Percentiles rank a stretch among this genome's conserved stretches.
phyloP scores from a whole-genome alignment of 345 rosid genomes.

The Euphorbia peplus region DNA sequence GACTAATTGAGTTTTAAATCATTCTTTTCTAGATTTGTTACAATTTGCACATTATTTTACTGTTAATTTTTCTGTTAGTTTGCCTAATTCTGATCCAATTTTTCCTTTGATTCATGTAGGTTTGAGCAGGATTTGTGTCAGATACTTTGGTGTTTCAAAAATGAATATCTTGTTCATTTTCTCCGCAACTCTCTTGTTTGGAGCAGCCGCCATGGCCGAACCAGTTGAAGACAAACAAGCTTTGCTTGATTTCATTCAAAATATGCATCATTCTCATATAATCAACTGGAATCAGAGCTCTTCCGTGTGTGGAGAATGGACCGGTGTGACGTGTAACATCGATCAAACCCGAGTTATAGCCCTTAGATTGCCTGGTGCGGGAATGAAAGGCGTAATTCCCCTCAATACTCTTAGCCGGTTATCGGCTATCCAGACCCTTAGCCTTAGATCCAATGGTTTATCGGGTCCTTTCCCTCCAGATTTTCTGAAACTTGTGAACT shows the following conservation, averaged over 20 bases:
- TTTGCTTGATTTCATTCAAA: slow-evolving; percentile 30
- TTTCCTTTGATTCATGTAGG: slow-evolving; percentile 18
- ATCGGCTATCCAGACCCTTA: slow-evolving; percentile 31
- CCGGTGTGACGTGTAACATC: slow-evolving; percentile 33
- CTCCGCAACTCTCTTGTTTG: slow-evolving; percentile 33
- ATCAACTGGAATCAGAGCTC: slow-evolving; percentile 32
- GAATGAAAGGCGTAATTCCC: slow-evolving; percentile 32
- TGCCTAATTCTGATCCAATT: slow-evolving; percentile 13
- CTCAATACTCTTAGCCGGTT: slow-evolving; percentile 37
- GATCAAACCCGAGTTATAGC: slow-evolving; percentile 27
- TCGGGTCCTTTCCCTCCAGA: slow-evolving; percentile 40
- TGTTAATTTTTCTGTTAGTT: background rate
- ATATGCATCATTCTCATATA: slow-evolving; percentile 20
- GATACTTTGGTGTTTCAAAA: slow-evolving; percentile 16
- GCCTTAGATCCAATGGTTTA: slow-evolving; percentile 39
- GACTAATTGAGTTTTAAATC: slow-evolving; percentile 10
- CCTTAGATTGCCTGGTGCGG: slow-evolving; percentile 39
- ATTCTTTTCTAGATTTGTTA: background rate
- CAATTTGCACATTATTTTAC: background rate
- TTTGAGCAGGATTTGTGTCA: slow-evolving; percentile 20
- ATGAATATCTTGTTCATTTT: slow-evolving; percentile 30
- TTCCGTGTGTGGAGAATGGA: slow-evolving; percentile 33
- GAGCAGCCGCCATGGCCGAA: slow-evolving; percentile 34
- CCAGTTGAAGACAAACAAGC: slow-evolving; percentile 40
- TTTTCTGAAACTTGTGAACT: slow-evolving; percentile 21